Conservation (phyloP, 495 filamentous ascomycete genomes). For the Aspergillus leporis region DNA sequence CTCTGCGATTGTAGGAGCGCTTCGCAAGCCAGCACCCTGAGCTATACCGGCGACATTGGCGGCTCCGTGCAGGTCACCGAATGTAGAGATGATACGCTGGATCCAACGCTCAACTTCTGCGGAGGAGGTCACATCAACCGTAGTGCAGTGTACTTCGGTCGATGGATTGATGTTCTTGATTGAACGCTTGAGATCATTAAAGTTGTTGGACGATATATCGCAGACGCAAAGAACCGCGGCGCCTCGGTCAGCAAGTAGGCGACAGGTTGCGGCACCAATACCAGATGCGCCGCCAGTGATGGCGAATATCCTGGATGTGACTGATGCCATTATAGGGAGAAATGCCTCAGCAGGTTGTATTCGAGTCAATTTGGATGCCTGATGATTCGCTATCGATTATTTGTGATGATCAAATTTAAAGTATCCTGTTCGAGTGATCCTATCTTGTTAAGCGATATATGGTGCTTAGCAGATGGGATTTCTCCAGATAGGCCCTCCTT, state of each 20-base stretch:
- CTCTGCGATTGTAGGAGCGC: slow-evolving; percentile 1
- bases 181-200: not conserved
- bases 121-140: slow-evolving; percentile 12
- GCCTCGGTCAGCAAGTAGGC: slow-evolving; percentile 5
- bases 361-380: too few relatives aligned
- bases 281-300: slow-evolving; percentile 18
- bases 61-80: slow-evolving; percentile 10
- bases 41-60: slow-evolving; percentile 16
- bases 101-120: slow-evolving; percentile 5
- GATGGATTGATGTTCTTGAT: slow-evolving; percentile 11
- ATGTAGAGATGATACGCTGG: not conserved
- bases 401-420: too few relatives aligned
- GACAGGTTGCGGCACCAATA: slow-evolving; percentile 11
- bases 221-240: slow-evolving; percentile 6
- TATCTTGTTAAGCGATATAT: too few relatives aligned
- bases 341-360: too few relatives aligned
- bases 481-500: too few relatives aligned
- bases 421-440: too few relatives aligned
- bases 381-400: too few relatives aligned
- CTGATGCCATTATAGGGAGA: not conserved
- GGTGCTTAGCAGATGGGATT: too few relatives aligned
- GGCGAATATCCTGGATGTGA: slow-evolving; percentile 1
- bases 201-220: not conserved
- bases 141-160: slow-evolving; percentile 8
- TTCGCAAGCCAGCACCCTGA: not conserved